Base-by-base conservation (phyloP, 768 basidiomycete genomes). In the Vararia minispora region DNA sequence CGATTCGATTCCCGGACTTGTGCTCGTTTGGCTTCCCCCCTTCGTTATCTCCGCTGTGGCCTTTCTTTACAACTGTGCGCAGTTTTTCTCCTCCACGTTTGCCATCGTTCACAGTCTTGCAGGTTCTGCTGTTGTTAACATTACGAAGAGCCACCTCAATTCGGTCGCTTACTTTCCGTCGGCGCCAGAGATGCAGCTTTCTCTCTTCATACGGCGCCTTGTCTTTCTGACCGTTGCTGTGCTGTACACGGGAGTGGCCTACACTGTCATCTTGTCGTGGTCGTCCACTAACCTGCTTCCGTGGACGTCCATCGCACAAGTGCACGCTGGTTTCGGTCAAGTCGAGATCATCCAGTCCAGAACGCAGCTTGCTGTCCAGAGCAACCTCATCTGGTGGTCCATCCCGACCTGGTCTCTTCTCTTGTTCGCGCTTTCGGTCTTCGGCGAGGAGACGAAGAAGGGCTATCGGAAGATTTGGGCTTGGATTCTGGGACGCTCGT, bases 21-120 rank as follows among this genome's bases (percentile, higher is more conserved):
- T 48, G 20, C 26, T 48, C 9, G 47, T 47, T 14, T 48, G 47
- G 47, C n/a, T 43, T 26, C 45, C 45, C 12, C 47, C 47, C 6
- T 39, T 48, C 17, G 33, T 42, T 28, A 33, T 41, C 29, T 48
- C 45, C 20, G 17, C 33, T 8, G 30, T 47, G 11, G 32, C 45
- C 7, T 31, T 35, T 3, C 17, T 42, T n/a, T 48, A 43, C 33
- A 46, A 45, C 24, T 13, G 47, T 48, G 21, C 40, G 47, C n/a
- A n/a, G n/a, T n/a, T 41, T 7, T 12, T 29, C 5, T 1, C 20
- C 22, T 38, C 20, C 22, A 6, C 27, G 10, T n/a, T 23, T 18
- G 13, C n/a, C 2, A 24, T 11, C 14, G n/a, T 17, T 17, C 21
- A 5, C 5, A 23, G 12, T 10, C 16, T 30, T 7, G 38, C 28